A percentile compares a stretch with the other conserved stretches of the same genome.
Conservation (phyloP, 805 yeast genomes). For the Metschnikowia cubensis region DNA sequence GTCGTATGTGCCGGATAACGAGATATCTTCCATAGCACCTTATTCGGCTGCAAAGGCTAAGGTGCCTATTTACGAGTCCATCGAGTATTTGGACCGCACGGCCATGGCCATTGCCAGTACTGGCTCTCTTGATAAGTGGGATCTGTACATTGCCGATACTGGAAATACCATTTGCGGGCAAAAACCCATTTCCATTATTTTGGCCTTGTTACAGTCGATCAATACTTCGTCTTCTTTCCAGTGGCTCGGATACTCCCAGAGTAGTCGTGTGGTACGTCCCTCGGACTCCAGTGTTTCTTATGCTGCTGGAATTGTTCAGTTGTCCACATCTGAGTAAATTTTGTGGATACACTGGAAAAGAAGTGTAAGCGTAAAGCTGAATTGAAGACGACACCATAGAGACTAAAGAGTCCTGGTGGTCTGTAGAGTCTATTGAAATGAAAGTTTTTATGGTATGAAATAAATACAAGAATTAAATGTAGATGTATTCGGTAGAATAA, state of each 20-base stretch:
- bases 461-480: no score
- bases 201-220: conserved; percentile 48
- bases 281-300: conserved; percentile 86
- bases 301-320: conserved; percentile 64
- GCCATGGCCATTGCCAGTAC: conserved; percentile 62
- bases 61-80: conserved; percentile 61
- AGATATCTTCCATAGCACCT: conserved; percentile 5
- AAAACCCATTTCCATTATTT: conserved; percentile 66
- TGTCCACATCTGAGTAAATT: background rate
- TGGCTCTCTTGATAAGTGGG: conserved; percentile 61
- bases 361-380: no score
- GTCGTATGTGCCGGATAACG: conserved; percentile 23
- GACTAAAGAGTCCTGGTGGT: no score
- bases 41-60: conserved; percentile 8
- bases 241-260: conserved; percentile 83
- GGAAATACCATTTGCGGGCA: conserved; percentile 94
- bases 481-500: no score
- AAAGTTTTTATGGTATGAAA: no score
- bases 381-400: no score
- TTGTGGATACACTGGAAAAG: no score
- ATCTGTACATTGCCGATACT: conserved; percentile 59
- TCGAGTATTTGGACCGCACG: conserved; percentile 63
- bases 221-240: conserved; percentile 36
- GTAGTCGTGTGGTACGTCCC: conserved; percentile 46
- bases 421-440: no score